Evolutionary conservation across 495 filamentous ascomycete species (phyloP).

Genomic region (Arthonia radiata): DNA sequence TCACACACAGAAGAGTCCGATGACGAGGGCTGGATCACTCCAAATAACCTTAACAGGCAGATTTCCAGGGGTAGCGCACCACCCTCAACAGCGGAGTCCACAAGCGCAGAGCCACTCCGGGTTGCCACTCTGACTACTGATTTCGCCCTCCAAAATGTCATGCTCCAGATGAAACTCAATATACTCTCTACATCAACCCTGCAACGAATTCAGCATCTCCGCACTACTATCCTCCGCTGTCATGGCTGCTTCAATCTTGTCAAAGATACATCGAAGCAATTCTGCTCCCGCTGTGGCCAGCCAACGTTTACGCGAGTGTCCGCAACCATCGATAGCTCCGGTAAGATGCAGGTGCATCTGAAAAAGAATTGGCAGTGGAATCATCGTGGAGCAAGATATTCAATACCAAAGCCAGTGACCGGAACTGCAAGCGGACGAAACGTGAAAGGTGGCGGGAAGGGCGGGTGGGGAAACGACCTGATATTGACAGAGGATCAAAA

Average conservation of each 20-base stretch:
- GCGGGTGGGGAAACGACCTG: constrained; percentile 58
- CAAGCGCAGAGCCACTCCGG: constrained; percentile 48
- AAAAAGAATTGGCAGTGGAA: constrained; percentile 96
- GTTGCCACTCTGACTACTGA: constrained; percentile 79
- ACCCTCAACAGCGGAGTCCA: constrained; percentile 24
- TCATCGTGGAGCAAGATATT: constrained; percentile 68
- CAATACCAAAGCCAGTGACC: constrained; percentile 71
- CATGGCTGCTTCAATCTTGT: constrained; percentile 79
- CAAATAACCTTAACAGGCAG: constrained; percentile 68
- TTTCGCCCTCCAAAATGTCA: constrained; percentile 91
- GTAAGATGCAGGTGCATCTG: constrained; percentile 65
- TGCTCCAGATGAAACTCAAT: constrained; percentile 83
- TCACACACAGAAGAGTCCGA: constrained; percentile 32
- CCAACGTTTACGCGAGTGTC: constrained; percentile 64
- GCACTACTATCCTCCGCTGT: constrained; percentile 73
- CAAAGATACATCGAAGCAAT: constrained; percentile 71
- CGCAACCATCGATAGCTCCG: constrained; percentile 41
- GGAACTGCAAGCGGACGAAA: constrained; percentile 52
- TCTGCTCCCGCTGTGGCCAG: constrained; percentile 79
- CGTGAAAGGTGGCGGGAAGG: constrained; percentile 50
- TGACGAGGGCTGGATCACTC: constrained; percentile 80
- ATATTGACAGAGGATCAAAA: constrained; percentile 92
- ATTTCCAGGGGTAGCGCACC: constrained; percentile 1
- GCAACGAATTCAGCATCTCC: constrained; percentile 50
- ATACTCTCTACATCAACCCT: constrained; percentile 59